Percentiles rank a stretch among this genome's conserved stretches.
These are phyloP conservation scores for Fusarium sp. DNA, from an alignment of 2,329 filamentous ascomycete genomes.

Conservation along the genomic window DNA sequence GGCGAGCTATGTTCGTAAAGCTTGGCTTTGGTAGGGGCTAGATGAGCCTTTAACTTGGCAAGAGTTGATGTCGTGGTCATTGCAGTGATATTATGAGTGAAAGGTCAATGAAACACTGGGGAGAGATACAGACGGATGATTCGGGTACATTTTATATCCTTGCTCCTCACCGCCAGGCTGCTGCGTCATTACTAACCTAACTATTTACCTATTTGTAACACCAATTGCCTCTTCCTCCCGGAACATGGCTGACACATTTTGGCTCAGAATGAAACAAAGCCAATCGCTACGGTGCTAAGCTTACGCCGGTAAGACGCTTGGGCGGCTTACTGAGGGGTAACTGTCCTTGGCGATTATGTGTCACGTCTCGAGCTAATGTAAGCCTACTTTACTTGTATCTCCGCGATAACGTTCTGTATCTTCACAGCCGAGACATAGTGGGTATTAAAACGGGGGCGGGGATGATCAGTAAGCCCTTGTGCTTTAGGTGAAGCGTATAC, in stretches of 20 bases:
- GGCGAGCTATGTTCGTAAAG: slow-evolving; percentile 16
- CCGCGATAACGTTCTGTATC: too few species aligned
- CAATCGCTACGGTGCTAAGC: neutral
- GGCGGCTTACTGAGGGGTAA: neutral
- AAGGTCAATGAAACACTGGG: rapidly evolving
- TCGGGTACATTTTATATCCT: neutral
- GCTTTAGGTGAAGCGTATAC: neutral
- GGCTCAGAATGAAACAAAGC: neutral
- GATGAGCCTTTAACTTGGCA: neutral
- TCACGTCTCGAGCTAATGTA: neutral
- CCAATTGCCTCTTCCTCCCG: too few species aligned
- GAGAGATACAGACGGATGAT: rapidly evolving
- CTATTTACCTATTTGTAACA: too few species aligned
- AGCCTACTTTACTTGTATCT: too few species aligned
- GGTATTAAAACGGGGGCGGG: too few species aligned
- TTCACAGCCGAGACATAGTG: too few species aligned
- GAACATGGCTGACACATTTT: neutral
- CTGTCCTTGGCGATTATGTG: neutral
- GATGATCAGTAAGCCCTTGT: neutral
- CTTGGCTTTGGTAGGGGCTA: neutral
- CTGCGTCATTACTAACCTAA: too few species aligned
- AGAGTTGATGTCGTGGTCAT: neutral
- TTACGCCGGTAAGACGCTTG: neutral
- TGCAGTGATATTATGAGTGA: neutral
- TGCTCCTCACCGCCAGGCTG: too few species aligned